A percentile compares a stretch with the other conserved stretches of the same genome.
Evolutionary conservation across 768 basidiomycete genomes (phyloP).

Genomic region (Hygrocybe coccinea): DNA sequence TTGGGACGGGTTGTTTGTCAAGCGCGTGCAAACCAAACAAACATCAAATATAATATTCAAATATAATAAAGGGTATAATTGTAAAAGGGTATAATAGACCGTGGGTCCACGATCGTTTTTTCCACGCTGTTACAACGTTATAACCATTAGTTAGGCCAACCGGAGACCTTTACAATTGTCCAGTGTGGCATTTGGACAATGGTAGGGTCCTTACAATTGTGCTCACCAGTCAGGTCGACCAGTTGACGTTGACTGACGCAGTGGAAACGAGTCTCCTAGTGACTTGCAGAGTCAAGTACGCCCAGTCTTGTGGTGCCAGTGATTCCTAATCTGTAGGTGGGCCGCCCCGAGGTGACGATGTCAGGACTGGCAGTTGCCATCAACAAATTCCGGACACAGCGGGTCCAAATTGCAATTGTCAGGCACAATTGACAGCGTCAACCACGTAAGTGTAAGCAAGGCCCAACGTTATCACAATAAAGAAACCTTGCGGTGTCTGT

Average conservation of each 20-base stretch:
- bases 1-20: conserved; percentile 8
- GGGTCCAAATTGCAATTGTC: not conserved
- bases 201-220: not conserved
- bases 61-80: no score
- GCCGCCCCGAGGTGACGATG: no score
- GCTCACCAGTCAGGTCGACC: no score
- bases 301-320: no score
- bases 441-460: not conserved
- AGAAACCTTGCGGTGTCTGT: not conserved
- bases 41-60: not conserved
- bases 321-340: no score
- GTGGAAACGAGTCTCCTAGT: no score
- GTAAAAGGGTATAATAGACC: no score
- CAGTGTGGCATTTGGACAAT: not conserved
- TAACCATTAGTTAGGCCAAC: no score
- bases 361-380: not conserved
- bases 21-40: conserved; percentile 4
- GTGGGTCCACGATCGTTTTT: no score
- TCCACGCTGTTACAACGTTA: no score
- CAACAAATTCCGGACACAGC: not conserved
- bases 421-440: not conserved
- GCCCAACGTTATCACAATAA: not conserved
- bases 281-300: no score
- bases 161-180: not conserved
- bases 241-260: no score